Evolutionary conservation across 129 eudicot species (phyloP).

Genomic region (Glebionis coronaria): DNA sequence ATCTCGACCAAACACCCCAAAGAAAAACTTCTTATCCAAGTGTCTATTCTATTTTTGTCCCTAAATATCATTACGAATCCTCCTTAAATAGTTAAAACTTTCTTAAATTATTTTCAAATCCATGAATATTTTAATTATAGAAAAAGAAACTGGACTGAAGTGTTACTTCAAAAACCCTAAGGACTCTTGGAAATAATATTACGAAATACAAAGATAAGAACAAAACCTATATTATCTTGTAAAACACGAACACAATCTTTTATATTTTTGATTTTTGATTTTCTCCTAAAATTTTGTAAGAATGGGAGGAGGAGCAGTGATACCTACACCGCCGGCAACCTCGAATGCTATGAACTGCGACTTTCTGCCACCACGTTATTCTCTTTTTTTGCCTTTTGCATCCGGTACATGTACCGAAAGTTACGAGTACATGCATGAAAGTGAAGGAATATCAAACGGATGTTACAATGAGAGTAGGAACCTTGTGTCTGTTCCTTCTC

Average conservation of each 20-base stretch:
- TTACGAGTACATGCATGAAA: slow-evolving; percentile 11
- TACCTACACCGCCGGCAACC: slow-evolving; percentile 20
- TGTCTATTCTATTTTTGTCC: too few species aligned
- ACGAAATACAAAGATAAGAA: neutral
- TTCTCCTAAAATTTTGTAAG: neutral
- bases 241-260: slow-evolving; percentile 3
- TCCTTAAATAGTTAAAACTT: too few species aligned
- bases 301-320: slow-evolving; percentile 23
- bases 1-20: too few species aligned
- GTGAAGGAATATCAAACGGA: slow-evolving; percentile 3
- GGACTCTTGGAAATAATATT: neutral
- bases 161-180: slow-evolving; percentile 16
- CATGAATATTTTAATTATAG: too few species aligned
- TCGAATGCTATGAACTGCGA: slow-evolving; percentile 2
- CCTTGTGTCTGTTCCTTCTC: slow-evolving; percentile 48
- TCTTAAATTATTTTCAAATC: too few species aligned
- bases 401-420: neutral
- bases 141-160: neutral
- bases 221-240: slow-evolving; percentile 16
- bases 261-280: neutral
- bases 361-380: slow-evolving; percentile 8
- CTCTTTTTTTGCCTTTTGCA: neutral
- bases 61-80: too few species aligned
- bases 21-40: too few species aligned
- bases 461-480: slow-evolving; percentile 3